Base-by-base conservation (phyloP, 345 rosid species). In the Trapa incisa region DNA sequence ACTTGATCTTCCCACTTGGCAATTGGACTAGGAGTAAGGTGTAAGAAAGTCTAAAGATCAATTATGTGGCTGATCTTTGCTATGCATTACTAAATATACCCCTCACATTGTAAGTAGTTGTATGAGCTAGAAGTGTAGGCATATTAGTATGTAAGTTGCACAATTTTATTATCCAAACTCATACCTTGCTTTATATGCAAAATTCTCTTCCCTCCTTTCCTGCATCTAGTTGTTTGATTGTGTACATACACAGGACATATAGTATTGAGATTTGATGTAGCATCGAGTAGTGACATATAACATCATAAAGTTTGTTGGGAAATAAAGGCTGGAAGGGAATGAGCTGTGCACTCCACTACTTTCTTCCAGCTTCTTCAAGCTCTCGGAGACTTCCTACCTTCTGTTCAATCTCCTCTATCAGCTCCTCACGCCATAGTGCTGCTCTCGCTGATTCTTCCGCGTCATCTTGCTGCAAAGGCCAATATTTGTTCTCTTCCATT, bases 331-430 rank as follows among this genome's bases (percentile, higher is more conserved):
- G 63, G 37, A 58, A 6, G 63, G 38, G 60, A 54, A 29, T 13
- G 38, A 33, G 63, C 9, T 58, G 5, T 33, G 10, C 32, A 35
- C 38, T 58, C 63, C 32, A 6, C 77, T 85, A 85, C 67, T 89
- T 87, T 17, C 73, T 77, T 66, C 81, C 86, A 42, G 86, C 94
- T 83, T 93, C 96, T 82, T 93, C 97, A 41, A 93, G 75, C 63
- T 93, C 98, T 4, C 85, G 80, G n/a, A 87, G 73, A 39, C 90
- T 89, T 73, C 87, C 97, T 64, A 88, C 97, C 67, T 87, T 90
- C 79, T 90, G 87, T 74, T 93, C 97, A 36, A 90, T 93, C 80
- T 93, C 98, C 80, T 93, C 97, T 0, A 89, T 89, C 76, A 93
- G 81, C 73, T 93, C 97, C 81, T 93, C 98, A 0, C 94, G 91